Percentiles rank a stretch among this genome's conserved stretches.
Conservation (phyloP, 306 rosid genomes). For the Aeschynomene evenia region DNA sequence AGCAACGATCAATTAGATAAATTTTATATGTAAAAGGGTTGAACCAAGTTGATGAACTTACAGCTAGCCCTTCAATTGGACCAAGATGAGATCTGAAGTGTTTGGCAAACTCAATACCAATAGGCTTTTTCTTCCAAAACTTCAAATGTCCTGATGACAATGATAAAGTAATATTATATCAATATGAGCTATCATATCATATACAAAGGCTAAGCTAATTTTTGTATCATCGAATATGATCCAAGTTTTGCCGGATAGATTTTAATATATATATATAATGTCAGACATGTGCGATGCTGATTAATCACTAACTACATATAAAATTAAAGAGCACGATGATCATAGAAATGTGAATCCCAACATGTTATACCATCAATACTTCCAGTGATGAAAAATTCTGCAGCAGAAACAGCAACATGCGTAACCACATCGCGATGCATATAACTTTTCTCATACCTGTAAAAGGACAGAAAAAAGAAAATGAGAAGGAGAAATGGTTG, state of each 20-base stretch:
- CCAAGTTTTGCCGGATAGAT: background rate
- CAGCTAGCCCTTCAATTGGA: constrained; percentile 94
- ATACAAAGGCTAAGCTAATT: constrained; percentile 7
- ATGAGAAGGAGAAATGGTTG: background rate
- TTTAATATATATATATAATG: background rate
- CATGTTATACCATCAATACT: constrained; percentile 72
- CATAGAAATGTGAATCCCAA: background rate
- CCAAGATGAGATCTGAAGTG: constrained; percentile 97
- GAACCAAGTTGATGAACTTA: constrained; percentile 47
- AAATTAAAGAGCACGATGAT: background rate
- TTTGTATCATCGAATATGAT: background rate
- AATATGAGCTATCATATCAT: constrained; percentile 2
- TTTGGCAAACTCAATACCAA: constrained; percentile 93
- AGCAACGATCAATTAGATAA: constrained; percentile 25
- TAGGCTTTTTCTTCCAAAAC: constrained; percentile 93
- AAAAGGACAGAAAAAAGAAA: background rate
- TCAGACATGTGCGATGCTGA: background rate
- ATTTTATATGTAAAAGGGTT: constrained; percentile 6
- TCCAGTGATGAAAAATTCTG: constrained; percentile 88
- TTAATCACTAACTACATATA: background rate
- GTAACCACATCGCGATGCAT: constrained; percentile 98
- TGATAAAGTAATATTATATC: constrained; percentile 4
- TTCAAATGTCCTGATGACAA: constrained; percentile 77
- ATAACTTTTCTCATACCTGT: constrained; percentile 96
- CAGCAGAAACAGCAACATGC: constrained; percentile 89